These are phyloP conservation scores for Talaromyces sp. DNA, from an alignment of 2,329 filamentous ascomycete genomes.

Conservation along the genomic window DNA sequence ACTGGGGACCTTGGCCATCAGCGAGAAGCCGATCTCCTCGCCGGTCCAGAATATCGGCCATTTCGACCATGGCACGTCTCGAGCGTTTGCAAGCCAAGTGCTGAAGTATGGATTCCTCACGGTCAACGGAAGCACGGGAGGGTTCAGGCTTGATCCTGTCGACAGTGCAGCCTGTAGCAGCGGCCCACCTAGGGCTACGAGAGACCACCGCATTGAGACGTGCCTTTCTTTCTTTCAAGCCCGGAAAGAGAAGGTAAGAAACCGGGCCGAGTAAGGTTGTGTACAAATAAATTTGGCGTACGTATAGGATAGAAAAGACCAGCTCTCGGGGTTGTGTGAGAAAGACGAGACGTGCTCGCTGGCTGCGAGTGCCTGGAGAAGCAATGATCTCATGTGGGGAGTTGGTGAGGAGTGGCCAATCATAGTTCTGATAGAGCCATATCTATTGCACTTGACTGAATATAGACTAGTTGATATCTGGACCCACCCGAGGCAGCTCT, in stretches of 20 bases:
- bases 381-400: conserved; percentile 9
- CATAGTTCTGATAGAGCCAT: background rate
- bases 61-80: conserved; percentile 69
- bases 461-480: background rate
- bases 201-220: conserved; percentile 24
- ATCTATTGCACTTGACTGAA: background rate
- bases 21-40: conserved; percentile 57
- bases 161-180: conserved; percentile 37
- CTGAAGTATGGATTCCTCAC: conserved; percentile 74
- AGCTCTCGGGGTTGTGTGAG: background rate
- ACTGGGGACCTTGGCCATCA: conserved; percentile 57
- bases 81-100: conserved; percentile 66
- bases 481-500: background rate
- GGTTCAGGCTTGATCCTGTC: conserved; percentile 49
- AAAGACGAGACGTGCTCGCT: background rate
- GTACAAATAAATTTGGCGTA: background rate
- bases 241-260: background rate
- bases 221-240: background rate
- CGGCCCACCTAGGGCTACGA: conserved; percentile 25
- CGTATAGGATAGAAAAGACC: background rate
- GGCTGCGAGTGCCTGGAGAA: background rate
- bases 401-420: background rate
- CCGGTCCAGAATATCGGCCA: conserved; percentile 87
- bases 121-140: conserved; percentile 65
- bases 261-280: background rate